Conservation (phyloP, 2,329 filamentous ascomycete species). For the Dactylellina drechsleri region DNA sequence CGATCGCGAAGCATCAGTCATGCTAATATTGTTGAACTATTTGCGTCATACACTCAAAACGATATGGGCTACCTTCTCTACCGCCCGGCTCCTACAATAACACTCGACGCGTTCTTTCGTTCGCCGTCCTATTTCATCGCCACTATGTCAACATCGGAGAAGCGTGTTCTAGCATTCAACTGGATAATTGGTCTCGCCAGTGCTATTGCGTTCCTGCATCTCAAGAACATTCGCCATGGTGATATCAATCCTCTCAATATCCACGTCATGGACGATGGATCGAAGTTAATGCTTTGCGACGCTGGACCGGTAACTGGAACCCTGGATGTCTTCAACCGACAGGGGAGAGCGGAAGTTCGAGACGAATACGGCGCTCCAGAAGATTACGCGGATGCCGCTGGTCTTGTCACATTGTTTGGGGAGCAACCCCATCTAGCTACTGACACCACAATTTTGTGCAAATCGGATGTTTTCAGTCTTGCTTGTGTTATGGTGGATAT, state of each 20-base stretch:
- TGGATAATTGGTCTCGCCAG: slow-evolving; percentile 80
- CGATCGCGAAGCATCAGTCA: slow-evolving; percentile 66
- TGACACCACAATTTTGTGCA: slow-evolving; percentile 43
- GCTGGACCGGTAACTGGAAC: slow-evolving; percentile 60
- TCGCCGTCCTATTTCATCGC: slow-evolving; percentile 72
- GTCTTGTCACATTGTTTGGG: slow-evolving; percentile 21
- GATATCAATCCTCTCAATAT: slow-evolving; percentile 78
- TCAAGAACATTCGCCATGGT: slow-evolving; percentile 71
- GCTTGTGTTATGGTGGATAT: slow-evolving; percentile 80
- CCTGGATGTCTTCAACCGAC: slow-evolving; percentile 41
- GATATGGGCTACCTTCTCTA: slow-evolving; percentile 73
- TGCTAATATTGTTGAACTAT: slow-evolving; percentile 75
- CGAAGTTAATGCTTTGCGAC: slow-evolving; percentile 75
- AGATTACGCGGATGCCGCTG: slow-evolving; percentile 50
- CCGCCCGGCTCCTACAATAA: slow-evolving; percentile 73
- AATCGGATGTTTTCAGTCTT: slow-evolving; percentile 76
- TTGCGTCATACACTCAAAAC: slow-evolving; percentile 75
- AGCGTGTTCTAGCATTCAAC: slow-evolving; percentile 72
- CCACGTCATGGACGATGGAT: slow-evolving; percentile 70
- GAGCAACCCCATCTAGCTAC: slow-evolving; percentile 38
- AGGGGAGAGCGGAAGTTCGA: slow-evolving; percentile 68
- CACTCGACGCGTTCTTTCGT: slow-evolving; percentile 75
- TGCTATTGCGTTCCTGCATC: slow-evolving; percentile 74
- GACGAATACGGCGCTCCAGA: slow-evolving; percentile 81
- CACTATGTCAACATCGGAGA: slow-evolving; percentile 69